Percentiles rank a stretch among this genome's conserved stretches.
Conservation (phyloP, 2,329 filamentous ascomycete species). For the Colletotrichum sp. region DNA sequence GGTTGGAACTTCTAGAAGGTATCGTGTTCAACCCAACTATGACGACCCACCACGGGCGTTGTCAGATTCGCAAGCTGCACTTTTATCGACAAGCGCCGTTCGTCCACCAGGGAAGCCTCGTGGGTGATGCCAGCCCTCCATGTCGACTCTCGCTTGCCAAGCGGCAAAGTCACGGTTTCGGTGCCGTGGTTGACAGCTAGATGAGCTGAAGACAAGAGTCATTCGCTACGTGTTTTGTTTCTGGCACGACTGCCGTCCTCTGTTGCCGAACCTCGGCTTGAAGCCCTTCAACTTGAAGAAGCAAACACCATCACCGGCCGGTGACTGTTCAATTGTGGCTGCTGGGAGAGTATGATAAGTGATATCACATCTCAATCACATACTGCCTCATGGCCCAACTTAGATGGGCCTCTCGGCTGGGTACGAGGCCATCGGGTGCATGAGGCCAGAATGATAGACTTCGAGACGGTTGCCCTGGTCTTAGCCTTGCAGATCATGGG, state of each 20-base stretch:
- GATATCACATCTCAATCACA: background rate
- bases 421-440: background rate
- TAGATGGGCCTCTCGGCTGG: background rate
- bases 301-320: background rate
- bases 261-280: background rate
- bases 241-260: background rate
- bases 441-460: background rate
- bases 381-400: background rate
- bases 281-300: background rate
- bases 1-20: slow-evolving; percentile 16
- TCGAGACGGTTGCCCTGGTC: background rate
- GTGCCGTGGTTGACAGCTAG: background rate
- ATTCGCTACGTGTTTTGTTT: background rate
- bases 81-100: slow-evolving; percentile 15
- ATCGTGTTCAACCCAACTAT: slow-evolving; percentile 15
- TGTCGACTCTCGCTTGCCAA: background rate
- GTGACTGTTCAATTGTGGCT: no score
- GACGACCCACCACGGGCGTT: background rate
- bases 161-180: background rate
- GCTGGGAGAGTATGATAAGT: background rate
- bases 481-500: background rate
- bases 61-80: slow-evolving; percentile 17
- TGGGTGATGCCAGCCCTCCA: background rate
- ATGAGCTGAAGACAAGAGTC: background rate
- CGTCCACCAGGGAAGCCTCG: background rate